phyloP scores from a whole-genome alignment of 176 grass and related monocot species.

The Phoenix dactylifera region DNA sequence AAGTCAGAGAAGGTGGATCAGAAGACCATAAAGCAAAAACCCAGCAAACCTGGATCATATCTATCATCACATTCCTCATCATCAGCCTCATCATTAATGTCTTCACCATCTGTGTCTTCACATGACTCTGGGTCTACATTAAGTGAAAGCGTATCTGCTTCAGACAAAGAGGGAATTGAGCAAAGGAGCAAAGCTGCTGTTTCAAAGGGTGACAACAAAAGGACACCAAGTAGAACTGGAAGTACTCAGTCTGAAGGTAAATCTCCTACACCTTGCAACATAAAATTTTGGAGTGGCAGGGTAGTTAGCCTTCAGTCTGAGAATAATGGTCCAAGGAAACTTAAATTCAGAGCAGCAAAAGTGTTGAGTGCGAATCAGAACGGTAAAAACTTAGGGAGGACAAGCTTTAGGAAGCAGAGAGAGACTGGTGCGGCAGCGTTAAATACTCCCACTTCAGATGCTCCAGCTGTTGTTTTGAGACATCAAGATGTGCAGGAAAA shows the following conservation, averaged over 20 bases:
- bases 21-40: slow-evolving; percentile 6
- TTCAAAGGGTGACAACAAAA: slow-evolving; percentile 22
- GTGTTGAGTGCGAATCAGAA: neutral
- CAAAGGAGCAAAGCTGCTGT: neutral
- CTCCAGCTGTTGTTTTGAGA: slow-evolving; percentile 30
- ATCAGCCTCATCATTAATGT: neutral
- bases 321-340: slow-evolving; percentile 17
- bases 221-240: slow-evolving; percentile 10
- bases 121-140: neutral
- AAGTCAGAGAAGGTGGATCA: slow-evolving; percentile 29
- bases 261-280: slow-evolving; percentile 12
- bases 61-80: slow-evolving; percentile 13
- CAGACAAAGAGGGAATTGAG: neutral
- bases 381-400: slow-evolving; percentile 10
- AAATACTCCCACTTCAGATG: slow-evolving; percentile 1
- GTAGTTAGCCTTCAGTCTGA: slow-evolving; percentile 27
- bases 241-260: neutral
- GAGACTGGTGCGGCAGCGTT: neutral
- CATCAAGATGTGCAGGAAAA: slow-evolving; percentile 59
- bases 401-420: neutral
- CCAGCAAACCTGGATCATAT: slow-evolving; percentile 7
- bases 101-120: neutral
- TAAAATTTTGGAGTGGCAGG: slow-evolving; percentile 42
- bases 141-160: neutral
- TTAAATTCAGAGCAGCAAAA: slow-evolving; percentile 32